Conservation (phyloP, 2,329 filamentous ascomycete genomes). For the Venturia oleaginea region DNA sequence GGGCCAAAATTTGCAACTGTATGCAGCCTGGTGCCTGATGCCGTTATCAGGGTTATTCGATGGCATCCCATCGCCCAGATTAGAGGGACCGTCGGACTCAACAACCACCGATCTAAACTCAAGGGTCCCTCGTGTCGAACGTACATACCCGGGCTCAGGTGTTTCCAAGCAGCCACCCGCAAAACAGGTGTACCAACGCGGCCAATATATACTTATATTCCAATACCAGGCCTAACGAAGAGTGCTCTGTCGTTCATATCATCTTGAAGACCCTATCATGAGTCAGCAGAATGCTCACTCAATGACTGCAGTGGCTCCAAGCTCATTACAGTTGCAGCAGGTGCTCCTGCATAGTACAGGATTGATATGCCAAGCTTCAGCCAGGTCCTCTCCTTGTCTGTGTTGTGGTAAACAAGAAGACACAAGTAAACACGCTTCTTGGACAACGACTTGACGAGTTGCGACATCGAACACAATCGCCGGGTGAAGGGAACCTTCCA, state of each 20-base stretch:
- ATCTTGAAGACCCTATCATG: background rate
- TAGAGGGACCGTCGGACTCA: background rate
- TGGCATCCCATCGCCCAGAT: background rate
- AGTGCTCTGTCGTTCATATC: background rate
- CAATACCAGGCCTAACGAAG: background rate
- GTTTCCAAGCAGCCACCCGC: background rate
- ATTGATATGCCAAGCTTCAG: background rate
- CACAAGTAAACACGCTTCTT: background rate
- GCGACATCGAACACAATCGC: background rate
- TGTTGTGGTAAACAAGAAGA: background rate
- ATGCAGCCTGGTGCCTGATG: background rate
- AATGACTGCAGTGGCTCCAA: too few relatives aligned
- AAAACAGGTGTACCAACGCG: background rate
- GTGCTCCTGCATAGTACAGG: background rate
- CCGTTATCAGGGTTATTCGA: background rate
- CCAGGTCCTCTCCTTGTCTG: background rate
- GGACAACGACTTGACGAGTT: background rate
- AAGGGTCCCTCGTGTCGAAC: background rate
- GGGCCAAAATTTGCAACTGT: background rate
- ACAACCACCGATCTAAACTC: background rate
- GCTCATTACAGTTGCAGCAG: background rate
- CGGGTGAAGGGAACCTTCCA: background rate
- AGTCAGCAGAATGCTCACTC: background rate
- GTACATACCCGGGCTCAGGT: too few relatives aligned
- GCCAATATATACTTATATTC: background rate